phyloP scores from a whole-genome alignment of 495 filamentous ascomycete species.

The Neurospora pannonica region DNA sequence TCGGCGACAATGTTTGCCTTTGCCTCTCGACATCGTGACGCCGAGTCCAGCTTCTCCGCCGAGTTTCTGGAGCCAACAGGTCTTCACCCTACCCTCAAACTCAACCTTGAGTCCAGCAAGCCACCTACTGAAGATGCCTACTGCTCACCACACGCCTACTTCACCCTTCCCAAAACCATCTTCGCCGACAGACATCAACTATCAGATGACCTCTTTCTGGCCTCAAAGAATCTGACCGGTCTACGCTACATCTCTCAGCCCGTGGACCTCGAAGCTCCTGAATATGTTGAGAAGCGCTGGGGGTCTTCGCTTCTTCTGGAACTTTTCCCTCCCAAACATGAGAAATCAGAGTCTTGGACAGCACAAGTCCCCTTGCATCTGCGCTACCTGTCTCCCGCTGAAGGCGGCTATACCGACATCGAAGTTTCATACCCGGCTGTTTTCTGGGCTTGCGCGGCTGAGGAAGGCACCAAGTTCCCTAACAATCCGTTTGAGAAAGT shows the following conservation, averaged over 20 bases:
- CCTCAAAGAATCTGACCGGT: conserved; percentile 62
- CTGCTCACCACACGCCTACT: conserved; percentile 73
- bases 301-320: conserved; percentile 73
- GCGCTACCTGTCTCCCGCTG: conserved; percentile 61
- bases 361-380: conserved; percentile 79
- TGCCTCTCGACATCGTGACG: conserved; percentile 68
- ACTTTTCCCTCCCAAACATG: conserved; percentile 44
- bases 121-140: conserved; percentile 27
- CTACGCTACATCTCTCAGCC: conserved; percentile 64
- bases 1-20: conserved; percentile 80
- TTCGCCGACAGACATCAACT: conserved; percentile 75
- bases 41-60: conserved; percentile 34
- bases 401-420: conserved; percentile 39
- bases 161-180: conserved; percentile 74
- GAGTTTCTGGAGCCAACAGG: conserved; percentile 62
- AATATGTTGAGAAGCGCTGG: conserved; percentile 70
- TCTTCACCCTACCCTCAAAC: conserved; percentile 75
- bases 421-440: conserved; percentile 64
- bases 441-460: conserved; percentile 84
- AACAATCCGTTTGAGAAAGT: conserved; percentile 78
- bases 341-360: conserved; percentile 45
- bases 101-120: conserved; percentile 37
- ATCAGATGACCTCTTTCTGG: conserved; percentile 28
- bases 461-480: conserved; percentile 63
- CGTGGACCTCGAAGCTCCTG: conserved; percentile 87